Evolutionary conservation across 441 rosid genomes (phyloP), one percentile per base, ranked within the genome.

Genomic region (Geranium incanum): DNA sequence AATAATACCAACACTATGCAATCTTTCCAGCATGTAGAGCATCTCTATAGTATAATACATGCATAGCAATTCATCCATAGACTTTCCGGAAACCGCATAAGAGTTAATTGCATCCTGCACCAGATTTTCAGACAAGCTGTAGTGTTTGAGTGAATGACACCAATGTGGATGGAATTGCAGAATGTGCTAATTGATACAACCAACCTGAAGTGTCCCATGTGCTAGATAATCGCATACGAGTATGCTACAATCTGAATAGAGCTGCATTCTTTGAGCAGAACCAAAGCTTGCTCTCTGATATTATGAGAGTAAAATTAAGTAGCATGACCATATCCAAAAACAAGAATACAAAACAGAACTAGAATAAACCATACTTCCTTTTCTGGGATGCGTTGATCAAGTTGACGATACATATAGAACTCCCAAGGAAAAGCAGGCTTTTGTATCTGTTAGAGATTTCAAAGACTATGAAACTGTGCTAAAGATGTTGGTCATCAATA

Each of bases 391-490:
- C 92, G 91, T 70, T 70, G 80, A 78, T 94, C 97, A 74, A 94
- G 94, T 78, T 86, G 97, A 67, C 97, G 87, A 78, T 94, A 94
- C 89, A 94, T 84, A 87, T 94, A 81, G 75, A 94, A 94, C 70
- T 94, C 98, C 97, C 96, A 93, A 66, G 95, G 95, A 71, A 91
- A 89, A 72, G 97, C 82, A 71, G 97, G 98, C 79, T 79, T 86
- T 83, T 93, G 98, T 77, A 94, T 84, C 98, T 91, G 89, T 68
- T 73, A 81, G 72, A 68, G 43, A 37, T 64, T 68, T 50, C 23
- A 37, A 71, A 48, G 12, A 52, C 66, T 3, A n/a, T 52, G 60
- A 52, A 52, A n/a, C 12, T 5, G 19, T 52, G 60, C 60, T 12
- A 52, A 52, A 52, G 60, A 52, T 52, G 60, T 0, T 3, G 18